Percentiles rank a stretch among this genome's conserved stretches.
Conservation (phyloP, 2,329 filamentous ascomycete genomes). For the Penicillium concentricum region DNA sequence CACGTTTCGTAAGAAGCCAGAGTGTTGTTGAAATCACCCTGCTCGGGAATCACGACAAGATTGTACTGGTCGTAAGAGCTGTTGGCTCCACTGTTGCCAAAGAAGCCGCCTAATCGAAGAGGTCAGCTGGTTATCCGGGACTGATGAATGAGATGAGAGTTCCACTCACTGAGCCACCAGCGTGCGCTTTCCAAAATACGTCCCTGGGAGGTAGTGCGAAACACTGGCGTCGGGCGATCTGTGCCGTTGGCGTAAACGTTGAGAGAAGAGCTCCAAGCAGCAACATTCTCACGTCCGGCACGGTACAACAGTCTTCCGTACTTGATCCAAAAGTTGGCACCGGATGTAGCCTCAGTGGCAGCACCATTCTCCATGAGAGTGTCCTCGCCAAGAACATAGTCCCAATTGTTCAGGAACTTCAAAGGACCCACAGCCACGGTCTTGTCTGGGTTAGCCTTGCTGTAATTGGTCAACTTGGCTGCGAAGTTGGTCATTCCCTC, state of each 20-base stretch:
- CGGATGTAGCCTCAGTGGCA: conserved; percentile 50
- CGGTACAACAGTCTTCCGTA: conserved; percentile 57
- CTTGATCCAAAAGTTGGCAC: conserved; percentile 54
- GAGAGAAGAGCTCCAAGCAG: conserved; percentile 48
- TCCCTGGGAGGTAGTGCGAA: conserved; percentile 55
- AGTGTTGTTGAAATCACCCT: conserved; percentile 53
- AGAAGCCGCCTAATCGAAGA: conserved; percentile 17
- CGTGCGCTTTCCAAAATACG: conserved; percentile 54
- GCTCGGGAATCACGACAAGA: conserved; percentile 53
- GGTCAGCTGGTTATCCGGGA: not conserved
- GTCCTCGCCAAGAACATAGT: conserved; percentile 47
- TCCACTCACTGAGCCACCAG: conserved; percentile 42
- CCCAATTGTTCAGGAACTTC: conserved; percentile 54
- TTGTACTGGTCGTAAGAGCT: conserved; percentile 35
- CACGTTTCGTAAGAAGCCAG: conserved; percentile 54
- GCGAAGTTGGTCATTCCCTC: conserved; percentile 51
- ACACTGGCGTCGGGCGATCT: conserved; percentile 49
- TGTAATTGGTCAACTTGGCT: conserved; percentile 50
- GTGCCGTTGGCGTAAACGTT: conserved; percentile 48
- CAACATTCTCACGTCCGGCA: conserved; percentile 45
- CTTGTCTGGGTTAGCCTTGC: conserved; percentile 33
- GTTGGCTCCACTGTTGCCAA: conserved; percentile 26
- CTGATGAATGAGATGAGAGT: not conserved
- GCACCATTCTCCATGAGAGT: conserved; percentile 53
- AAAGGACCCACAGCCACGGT: conserved; percentile 49